phyloP scores from a whole-genome alignment of 495 filamentous ascomycete genomes.

The Penicillium taxi region DNA sequence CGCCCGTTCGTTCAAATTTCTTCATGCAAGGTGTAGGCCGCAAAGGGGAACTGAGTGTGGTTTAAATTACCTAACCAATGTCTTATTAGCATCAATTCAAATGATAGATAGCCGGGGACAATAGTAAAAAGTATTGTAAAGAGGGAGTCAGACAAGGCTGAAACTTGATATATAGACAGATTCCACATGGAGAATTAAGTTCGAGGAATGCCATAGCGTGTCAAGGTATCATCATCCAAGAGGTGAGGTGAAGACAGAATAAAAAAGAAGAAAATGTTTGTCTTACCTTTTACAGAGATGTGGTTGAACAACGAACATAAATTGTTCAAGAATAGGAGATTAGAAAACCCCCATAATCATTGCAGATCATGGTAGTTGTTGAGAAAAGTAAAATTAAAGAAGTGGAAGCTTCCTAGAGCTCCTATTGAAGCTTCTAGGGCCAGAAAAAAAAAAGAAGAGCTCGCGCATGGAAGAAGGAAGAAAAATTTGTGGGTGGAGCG shows the following conservation, averaged over 20 bases:
- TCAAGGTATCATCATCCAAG: slow-evolving; percentile 76
- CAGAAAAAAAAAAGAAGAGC: slow-evolving; percentile 13
- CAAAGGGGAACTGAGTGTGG: slow-evolving; percentile 10
- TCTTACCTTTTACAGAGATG: slow-evolving; percentile 50
- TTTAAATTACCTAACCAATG: slow-evolving; percentile 48
- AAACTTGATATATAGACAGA: slow-evolving; percentile 73
- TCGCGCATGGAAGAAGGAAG: slow-evolving; percentile 19
- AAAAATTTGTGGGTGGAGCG: slow-evolving; percentile 36
- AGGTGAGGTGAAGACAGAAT: slow-evolving; percentile 16
- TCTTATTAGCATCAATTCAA: slow-evolving; percentile 35
- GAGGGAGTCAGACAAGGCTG: slow-evolving; percentile 90
- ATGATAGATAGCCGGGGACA: slow-evolving; percentile 13
- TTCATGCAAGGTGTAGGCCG: slow-evolving; percentile 51
- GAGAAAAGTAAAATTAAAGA: slow-evolving; percentile 8
- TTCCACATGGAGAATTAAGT: slow-evolving; percentile 85
- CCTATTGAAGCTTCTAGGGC: slow-evolving; percentile 11
- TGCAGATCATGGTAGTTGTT: slow-evolving; percentile 2
- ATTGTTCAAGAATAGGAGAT: slow-evolving; percentile 7
- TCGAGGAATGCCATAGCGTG: slow-evolving; percentile 96
- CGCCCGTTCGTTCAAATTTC: slow-evolving; percentile 98
- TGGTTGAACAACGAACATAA: slow-evolving; percentile 12
- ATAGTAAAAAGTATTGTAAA: slow-evolving; percentile 19
- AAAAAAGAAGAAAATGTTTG: slow-evolving; percentile 12
- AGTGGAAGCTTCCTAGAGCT: slow-evolving; percentile 3
- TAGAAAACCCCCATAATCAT: slow-evolving; percentile 1